Evolutionary conservation across 495 filamentous ascomycete species (phyloP), one percentile per base, ranked within the genome.

Genomic region (Lophiostoma macrostomum): DNA sequence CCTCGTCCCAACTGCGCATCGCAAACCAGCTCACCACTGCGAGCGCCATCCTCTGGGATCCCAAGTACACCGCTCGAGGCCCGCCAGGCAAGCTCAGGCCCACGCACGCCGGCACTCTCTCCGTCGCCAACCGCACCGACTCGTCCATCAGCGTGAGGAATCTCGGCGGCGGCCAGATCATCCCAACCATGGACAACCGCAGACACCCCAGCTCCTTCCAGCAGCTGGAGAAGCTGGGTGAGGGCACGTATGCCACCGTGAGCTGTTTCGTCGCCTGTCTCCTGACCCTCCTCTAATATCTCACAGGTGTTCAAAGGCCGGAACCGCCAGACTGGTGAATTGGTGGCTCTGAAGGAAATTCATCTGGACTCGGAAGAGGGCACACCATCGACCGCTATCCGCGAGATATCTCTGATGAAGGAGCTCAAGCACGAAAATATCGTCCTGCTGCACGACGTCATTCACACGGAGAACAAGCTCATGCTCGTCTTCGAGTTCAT

Each of bases 241-340:
- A 98, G 79, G 93, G 93, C 47, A 98, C 93, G 35, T 98, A 98
- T 84, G 93, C 93, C 49, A 98, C 93, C 20, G 93, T 96, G 80
- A 63, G 67, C 38, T 27, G 5, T 12, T 11, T 25, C 13, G 5
- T 18, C 14, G 10, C 14, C 14, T 37, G 31, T 32, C 8, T 12
- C 8, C n/a, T 14, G 8, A 2, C 4, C 18, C 18, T 37, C 39
- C 14, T 31, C 58, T 51, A 19, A 50, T 38, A 6, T 11, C 40
- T 5, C 27, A 10, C 48, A 70, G 68, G 69, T 73, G n/a, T 73
- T 71, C 64, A 73, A 73, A 61, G 70, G 70, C 55, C 67, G 70
- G 25, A 72, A 72, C 56, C 63, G 68, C 42, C 64, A 69, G 47
- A 72, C 70, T 22, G 69, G 69, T 54, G 63, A 67, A 40, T 65